Evolutionary conservation across 345 rosid genomes (phyloP).

Genomic region (Clausena lansium): DNA sequence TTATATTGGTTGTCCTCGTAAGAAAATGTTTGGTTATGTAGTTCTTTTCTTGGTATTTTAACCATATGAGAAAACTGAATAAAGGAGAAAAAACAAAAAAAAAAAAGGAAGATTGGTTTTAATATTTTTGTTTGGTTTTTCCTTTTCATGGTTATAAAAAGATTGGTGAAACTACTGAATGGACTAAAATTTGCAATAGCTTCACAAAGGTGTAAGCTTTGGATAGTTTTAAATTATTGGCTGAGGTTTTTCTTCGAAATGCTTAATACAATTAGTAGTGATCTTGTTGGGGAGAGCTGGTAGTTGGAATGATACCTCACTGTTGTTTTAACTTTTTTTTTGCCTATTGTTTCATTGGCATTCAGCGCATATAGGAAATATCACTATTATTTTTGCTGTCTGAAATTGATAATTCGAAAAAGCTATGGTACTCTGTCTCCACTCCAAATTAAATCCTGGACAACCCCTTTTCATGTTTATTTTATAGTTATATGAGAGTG

Average conservation of each 20-base stretch:
- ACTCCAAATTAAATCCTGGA: background rate
- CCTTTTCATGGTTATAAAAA: background rate
- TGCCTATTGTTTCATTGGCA: background rate
- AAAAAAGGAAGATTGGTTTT: too few relatives aligned
- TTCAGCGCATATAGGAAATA: background rate
- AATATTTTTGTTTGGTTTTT: background rate
- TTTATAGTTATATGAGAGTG: background rate
- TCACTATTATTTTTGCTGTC: background rate
- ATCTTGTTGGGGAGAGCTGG: background rate
- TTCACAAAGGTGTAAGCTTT: background rate
- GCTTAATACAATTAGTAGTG: background rate
- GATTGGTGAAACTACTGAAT: background rate
- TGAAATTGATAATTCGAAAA: background rate
- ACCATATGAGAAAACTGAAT: background rate
- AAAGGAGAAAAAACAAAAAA: background rate
- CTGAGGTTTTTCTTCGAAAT: background rate
- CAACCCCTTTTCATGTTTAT: background rate
- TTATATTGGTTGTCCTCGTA: background rate
- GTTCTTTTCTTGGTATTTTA: background rate
- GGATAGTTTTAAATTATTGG: background rate
- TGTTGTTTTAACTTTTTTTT: background rate
- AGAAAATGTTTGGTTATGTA: background rate
- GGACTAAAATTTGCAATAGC: background rate
- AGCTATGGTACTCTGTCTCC: background rate
- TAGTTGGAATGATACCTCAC: background rate